phyloP scores from a whole-genome alignment of 208 protist genomes.

The Leptomonas pyrrhocoris region DNA sequence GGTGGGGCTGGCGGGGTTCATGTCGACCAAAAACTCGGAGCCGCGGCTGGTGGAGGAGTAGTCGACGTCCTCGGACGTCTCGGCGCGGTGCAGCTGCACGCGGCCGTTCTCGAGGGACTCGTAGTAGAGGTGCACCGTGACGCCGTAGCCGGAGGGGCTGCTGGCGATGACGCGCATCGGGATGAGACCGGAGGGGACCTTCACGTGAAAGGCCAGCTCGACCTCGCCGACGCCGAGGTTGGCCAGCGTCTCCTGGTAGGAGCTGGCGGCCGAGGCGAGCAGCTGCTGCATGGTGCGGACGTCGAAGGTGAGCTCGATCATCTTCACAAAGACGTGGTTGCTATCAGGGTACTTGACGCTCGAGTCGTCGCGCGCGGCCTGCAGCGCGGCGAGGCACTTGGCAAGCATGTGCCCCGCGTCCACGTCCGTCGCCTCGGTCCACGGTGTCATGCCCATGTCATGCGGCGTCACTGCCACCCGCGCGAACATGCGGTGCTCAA shows the following conservation, averaged over 20 bases:
- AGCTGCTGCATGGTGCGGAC: slow-evolving; percentile 47
- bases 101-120: slow-evolving; percentile 72
- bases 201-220: slow-evolving; percentile 82
- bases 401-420: slow-evolving; percentile 81
- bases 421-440: slow-evolving; percentile 73
- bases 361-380: slow-evolving; percentile 74
- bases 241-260: slow-evolving; percentile 63
- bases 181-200: slow-evolving; percentile 53
- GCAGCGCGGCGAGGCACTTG: slow-evolving; percentile 77
- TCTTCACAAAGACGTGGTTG: slow-evolving; percentile 89
- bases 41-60: slow-evolving; percentile 30
- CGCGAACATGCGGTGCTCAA: slow-evolving; percentile 95
- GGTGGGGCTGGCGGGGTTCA: slow-evolving; percentile 23
- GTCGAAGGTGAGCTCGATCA: slow-evolving; percentile 86
- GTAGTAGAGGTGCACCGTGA: slow-evolving; percentile 84
- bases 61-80: slow-evolving; percentile 73
- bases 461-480: slow-evolving; percentile 88
- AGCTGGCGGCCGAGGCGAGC: slow-evolving; percentile 53
- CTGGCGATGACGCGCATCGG: slow-evolving; percentile 86
- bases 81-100: slow-evolving; percentile 62
- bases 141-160: slow-evolving; percentile 78
- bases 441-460: slow-evolving; percentile 79
- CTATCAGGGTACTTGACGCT: slow-evolving; percentile 62
- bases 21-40: slow-evolving; percentile 45
- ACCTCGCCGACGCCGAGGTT: slow-evolving; percentile 78